Evolutionary conservation across 1,284 basidiomycete species (phyloP).

Genomic region (Melampsora americana): DNA sequence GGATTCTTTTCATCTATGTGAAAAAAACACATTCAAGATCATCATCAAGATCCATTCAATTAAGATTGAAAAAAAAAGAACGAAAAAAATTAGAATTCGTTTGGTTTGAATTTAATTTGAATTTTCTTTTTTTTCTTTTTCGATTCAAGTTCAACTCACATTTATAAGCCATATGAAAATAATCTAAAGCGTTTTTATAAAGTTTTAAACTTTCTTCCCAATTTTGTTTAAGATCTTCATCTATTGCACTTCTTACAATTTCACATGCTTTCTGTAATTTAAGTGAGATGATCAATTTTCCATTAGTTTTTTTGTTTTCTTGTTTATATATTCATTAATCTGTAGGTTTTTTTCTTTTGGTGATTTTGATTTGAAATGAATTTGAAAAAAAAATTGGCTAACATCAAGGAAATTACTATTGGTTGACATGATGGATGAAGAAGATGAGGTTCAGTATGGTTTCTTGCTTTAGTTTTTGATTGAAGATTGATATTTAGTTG

Average conservation of each 20-base stretch:
- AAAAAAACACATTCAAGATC: too few species aligned
- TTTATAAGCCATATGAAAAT: constrained; percentile 89
- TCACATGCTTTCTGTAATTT: constrained; percentile 85
- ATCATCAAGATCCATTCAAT: too few species aligned
- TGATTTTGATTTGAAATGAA: constrained; percentile 5
- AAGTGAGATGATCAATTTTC: too few species aligned
- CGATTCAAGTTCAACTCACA: constrained; percentile 57
- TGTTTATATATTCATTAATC: too few species aligned
- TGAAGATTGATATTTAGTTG: too few species aligned
- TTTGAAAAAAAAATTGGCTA: constrained; percentile 46
- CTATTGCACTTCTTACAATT: constrained; percentile 86
- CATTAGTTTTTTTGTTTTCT: too few species aligned
- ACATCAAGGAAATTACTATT: constrained; percentile 61
- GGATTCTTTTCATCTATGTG: constrained; percentile 88
- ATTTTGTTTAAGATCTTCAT: constrained; percentile 89
- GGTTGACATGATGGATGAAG: constrained; percentile 17
- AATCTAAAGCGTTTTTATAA: constrained; percentile 91
- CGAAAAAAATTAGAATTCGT: neutral
- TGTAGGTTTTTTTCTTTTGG: neutral
- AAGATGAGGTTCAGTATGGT: too few species aligned
- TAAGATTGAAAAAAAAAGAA: constrained; percentile 7
- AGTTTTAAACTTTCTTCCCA: constrained; percentile 58
- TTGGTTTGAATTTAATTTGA: constrained; percentile 7
- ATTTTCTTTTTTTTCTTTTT: constrained; percentile 41
- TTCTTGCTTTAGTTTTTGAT: neutral